Base-by-base conservation (phyloP, 1,284 basidiomycete species). In the Ceratobasidium sp. region DNA sequence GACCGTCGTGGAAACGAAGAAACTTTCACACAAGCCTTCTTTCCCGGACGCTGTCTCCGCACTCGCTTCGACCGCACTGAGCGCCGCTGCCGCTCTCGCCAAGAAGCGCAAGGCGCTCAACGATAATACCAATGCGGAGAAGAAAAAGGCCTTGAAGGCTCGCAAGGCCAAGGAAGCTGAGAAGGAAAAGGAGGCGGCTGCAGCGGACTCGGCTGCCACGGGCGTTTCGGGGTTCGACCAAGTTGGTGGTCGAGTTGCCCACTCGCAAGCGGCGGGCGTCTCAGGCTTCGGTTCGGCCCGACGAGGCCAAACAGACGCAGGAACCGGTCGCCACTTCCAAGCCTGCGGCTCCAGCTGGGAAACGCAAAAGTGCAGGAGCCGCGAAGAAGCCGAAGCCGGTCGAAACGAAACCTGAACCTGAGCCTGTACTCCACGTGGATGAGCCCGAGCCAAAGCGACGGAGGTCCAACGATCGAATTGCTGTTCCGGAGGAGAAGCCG, bases 121-220 rank as follows among this genome's bases (percentile, higher is more conserved):
- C 49, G 60, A 65, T 31, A 65, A 65, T 25, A 65, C 60, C 49
- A 65, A 65, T 42, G 60, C 60, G 8, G 60, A 65, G 60, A 65
- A 65, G 60, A 65, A 65, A 49, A 65, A 65, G 47, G 7, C 22
- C 7, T 47, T 47, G 20, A 65, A 65, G 47, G 25, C 22, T 4
- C 15, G 13, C 6, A 38, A 10, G 6, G 60, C 27, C 25, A 65
- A 65, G 32, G 27, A 27, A 7, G 10, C 25, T 2, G 60, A 20
- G 13, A 65, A 65, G 60, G 49, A 53, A 10, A 49, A 52, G 32
- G 54, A 56, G 54, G 15, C 31, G 32, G n/a, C 27, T 7, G 49
- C 40, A 47, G 40, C 45, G 13, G 60, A 65, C n/a, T 52, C 60
- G 12, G 20, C 60, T 40, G 60, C 34, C 13, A 53, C 47, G 2